Conservation (phyloP, 331 rosid species). For the Prunus yedoensis region DNA sequence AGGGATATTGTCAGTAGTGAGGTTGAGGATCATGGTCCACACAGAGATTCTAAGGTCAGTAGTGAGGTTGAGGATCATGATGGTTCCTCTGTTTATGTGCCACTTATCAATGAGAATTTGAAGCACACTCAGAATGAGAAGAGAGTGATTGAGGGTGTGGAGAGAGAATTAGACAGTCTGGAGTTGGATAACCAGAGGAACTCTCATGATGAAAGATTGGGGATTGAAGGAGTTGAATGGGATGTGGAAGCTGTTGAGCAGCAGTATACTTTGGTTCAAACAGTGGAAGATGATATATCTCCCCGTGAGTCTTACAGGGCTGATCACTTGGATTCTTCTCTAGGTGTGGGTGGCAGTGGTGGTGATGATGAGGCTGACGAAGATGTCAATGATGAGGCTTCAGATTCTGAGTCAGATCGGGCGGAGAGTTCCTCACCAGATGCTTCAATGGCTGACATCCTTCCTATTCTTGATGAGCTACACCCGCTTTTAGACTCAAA, state of each 20-base stretch:
- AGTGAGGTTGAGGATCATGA: slow-evolving; percentile 32
- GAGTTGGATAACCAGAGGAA: slow-evolving; percentile 50
- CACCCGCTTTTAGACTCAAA: slow-evolving; percentile 77
- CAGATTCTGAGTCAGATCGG: slow-evolving; percentile 65
- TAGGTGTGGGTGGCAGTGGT: slow-evolving; percentile 29
- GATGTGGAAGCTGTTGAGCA: slow-evolving; percentile 49
- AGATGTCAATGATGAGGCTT: slow-evolving; percentile 41
- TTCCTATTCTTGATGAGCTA: slow-evolving; percentile 88
- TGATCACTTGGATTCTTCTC: slow-evolving; percentile 43
- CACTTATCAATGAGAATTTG: slow-evolving; percentile 31
- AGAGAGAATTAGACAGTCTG: slow-evolving; percentile 34
- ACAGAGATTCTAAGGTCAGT: neutral
- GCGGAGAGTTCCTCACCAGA: slow-evolving; percentile 94
- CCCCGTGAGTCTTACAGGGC: slow-evolving; percentile 29
- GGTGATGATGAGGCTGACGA: slow-evolving; percentile 41
- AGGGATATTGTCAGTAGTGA: slow-evolving; percentile 35
- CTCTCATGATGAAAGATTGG: slow-evolving; percentile 38
- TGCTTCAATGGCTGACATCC: slow-evolving; percentile 93
- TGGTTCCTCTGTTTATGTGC: slow-evolving; percentile 40
- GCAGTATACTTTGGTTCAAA: slow-evolving; percentile 47
- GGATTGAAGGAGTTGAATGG: slow-evolving; percentile 37
- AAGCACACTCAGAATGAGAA: slow-evolving; percentile 30
- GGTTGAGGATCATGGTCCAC: slow-evolving; percentile 28
- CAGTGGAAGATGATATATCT: slow-evolving; percentile 30
- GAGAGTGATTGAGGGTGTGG: slow-evolving; percentile 31